Base-by-base conservation (phyloP, 257 asterid species). In the Agastache rugosa region DNA sequence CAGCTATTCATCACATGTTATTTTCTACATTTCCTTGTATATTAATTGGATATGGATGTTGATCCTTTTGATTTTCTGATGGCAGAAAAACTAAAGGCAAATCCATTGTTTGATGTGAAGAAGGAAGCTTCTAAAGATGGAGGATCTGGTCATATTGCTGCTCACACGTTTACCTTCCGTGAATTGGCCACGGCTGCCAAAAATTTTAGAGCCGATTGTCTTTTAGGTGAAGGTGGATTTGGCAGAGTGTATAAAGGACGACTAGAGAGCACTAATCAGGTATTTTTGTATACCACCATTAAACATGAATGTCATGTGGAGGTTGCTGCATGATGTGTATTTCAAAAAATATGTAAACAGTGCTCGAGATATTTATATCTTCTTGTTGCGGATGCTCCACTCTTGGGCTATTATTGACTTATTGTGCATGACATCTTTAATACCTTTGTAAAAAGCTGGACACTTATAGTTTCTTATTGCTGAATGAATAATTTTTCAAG, bases 141-240 rank as follows among this genome's bases (percentile, higher is more conserved):
- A 79, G 97, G 85, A 58, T 84, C 94, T 6, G 90, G 87, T 60
- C 88, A 85, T 73, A 93, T 93, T 71, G 96, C 98, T 14, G 98
- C 96, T 3, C 91, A 90, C 31, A 91, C 95, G 5, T 91, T 93
- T 81, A 86, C 97, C 72, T 91, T 93, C 81, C 97, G 91, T 66
- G 97, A 93, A 78, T 83, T 93, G 81, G 98, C 97, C 42, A 81
- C 83, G 16, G 98, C 97, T 64, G 87, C 98, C 60, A 91, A 90
- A 84, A 85, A 91, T 79, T 91, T 91, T 76, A 82, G 97, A 85
- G 89, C 91, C 15, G 97, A 93, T 79, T 93, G 96, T 84, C 88
- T 90, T 45, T 81, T 73, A 58, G 97, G 98, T 37, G 98, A 92
- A 85, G 98, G 98, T 77, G 98, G 98, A 68, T 90, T 92, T 67